Percentiles rank a stretch among this genome's conserved stretches.
Evolutionary conservation across 169 alveolate species (phyloP).

Genomic region (Theileria equi): DNA sequence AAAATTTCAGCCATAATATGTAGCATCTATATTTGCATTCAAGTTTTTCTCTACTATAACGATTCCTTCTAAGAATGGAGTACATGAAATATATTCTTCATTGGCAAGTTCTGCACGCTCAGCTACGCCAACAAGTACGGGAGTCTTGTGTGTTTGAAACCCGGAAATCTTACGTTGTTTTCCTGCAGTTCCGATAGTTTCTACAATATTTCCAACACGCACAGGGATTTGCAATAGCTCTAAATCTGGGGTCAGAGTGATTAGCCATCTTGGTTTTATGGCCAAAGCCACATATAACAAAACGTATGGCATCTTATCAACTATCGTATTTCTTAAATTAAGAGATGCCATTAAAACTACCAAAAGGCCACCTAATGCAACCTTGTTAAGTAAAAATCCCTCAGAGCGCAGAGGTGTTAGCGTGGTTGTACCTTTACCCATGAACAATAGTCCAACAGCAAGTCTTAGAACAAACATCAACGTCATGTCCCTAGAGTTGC

Average conservation of each 20-base stretch:
- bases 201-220: conserved; percentile 89
- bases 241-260: conserved; percentile 85
- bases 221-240: conserved; percentile 86
- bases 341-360: conserved; percentile 88
- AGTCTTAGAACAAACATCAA: conserved; percentile 93
- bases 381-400: conserved; percentile 88
- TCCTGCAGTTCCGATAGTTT: conserved; percentile 97
- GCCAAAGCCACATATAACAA: conserved; percentile 92
- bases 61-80: conserved; percentile 57
- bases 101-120: conserved; percentile 92
- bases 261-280: conserved; percentile 84
- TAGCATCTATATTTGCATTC: conserved; percentile 11
- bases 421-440: conserved; percentile 97
- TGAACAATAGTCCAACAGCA: conserved; percentile 89
- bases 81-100: conserved; percentile 66
- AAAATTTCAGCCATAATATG: background rate
- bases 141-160: conserved; percentile 98
- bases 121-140: conserved; percentile 90
- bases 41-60: conserved; percentile 46
- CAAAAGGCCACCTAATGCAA: conserved; percentile 91
- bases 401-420: conserved; percentile 95
- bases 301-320: conserved; percentile 86
- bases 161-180: conserved; percentile 96
- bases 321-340: conserved; percentile 83
- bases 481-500: conserved; percentile 89